phyloP scores from a whole-genome alignment of 306 rosid species.

The Heteromeles arbutifolia region DNA sequence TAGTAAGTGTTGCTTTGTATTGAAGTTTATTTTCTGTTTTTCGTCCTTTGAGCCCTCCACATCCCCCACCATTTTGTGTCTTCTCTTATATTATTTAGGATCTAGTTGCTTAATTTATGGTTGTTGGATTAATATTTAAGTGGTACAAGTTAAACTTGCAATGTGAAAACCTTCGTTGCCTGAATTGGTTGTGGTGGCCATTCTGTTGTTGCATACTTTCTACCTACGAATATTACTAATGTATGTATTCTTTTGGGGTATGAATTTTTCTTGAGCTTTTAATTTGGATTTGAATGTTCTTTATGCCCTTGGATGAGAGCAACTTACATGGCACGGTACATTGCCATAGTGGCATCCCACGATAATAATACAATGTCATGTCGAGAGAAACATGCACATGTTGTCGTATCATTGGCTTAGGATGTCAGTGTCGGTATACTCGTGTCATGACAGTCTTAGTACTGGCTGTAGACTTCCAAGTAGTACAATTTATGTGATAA shows the following conservation, averaged over 20 bases:
- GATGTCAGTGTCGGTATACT: not conserved
- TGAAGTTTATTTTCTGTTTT: slow-evolving; percentile 13
- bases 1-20: slow-evolving; percentile 20
- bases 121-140: slow-evolving; percentile 20
- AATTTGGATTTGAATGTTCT: not conserved
- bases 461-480: too few species aligned
- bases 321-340: not conserved
- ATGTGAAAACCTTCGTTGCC: slow-evolving; percentile 24
- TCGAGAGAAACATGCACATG: not conserved
- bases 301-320: not conserved
- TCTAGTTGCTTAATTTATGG: slow-evolving; percentile 25
- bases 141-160: slow-evolving; percentile 19
- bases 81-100: slow-evolving; percentile 22
- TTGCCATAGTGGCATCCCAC: not conserved
- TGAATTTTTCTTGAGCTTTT: not conserved
- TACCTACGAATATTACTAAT: slow-evolving; percentile 12
- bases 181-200: slow-evolving; percentile 15
- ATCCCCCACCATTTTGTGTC: slow-evolving; percentile 3
- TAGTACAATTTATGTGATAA: too few species aligned
- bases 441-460: too few species aligned
- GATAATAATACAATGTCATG: not conserved
- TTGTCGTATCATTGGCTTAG: not conserved
- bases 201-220: slow-evolving; percentile 20
- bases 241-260: not conserved
- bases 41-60: not conserved